These are phyloP conservation scores for Mycogone perniciosa DNA, from an alignment of 2,329 filamentous ascomycete genomes.

Conservation along the genomic window DNA sequence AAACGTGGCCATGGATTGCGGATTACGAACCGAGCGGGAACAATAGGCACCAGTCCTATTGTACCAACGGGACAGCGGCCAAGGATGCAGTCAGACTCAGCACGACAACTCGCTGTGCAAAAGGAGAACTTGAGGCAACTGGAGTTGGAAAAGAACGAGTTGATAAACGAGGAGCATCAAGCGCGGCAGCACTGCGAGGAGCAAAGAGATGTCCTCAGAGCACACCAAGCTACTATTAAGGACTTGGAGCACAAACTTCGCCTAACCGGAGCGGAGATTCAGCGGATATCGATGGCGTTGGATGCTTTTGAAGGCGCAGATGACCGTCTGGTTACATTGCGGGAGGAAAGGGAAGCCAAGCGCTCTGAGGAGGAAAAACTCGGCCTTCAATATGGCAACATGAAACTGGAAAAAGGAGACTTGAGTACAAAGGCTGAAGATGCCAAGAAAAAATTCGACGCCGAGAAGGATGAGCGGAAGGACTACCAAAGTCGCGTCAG, in stretches of 20 bases:
- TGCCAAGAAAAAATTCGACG: constrained; percentile 31
- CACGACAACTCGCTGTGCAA: constrained; percentile 54
- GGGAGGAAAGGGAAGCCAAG: constrained; percentile 48
- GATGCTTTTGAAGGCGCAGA: constrained; percentile 63
- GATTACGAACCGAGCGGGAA: constrained; percentile 40
- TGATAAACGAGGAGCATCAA: constrained; percentile 43
- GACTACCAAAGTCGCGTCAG: constrained; percentile 41
- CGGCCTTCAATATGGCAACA: constrained; percentile 49
- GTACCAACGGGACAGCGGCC: constrained; percentile 46
- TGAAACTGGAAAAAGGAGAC: constrained; percentile 42
- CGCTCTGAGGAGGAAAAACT: constrained; percentile 44
- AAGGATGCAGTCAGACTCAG: constrained; percentile 76
- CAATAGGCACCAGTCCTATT: constrained; percentile 36
- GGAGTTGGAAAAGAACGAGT: constrained; percentile 45
- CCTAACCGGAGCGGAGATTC: constrained; percentile 52
- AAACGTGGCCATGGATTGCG: constrained; percentile 53
- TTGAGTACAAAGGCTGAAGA: constrained; percentile 39
- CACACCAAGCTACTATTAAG: constrained; percentile 32
- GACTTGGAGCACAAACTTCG: constrained; percentile 50
- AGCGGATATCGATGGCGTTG: constrained; percentile 48
- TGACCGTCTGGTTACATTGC: constrained; percentile 54
- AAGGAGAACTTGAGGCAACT: constrained; percentile 47
- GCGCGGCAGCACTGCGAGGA: constrained; percentile 43
- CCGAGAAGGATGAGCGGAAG: constrained; percentile 29
- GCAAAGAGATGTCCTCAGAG: constrained; percentile 40